phyloP scores from a whole-genome alignment of 1,284 basidiomycete genomes.

The Lignosus rhinocerotis region DNA sequence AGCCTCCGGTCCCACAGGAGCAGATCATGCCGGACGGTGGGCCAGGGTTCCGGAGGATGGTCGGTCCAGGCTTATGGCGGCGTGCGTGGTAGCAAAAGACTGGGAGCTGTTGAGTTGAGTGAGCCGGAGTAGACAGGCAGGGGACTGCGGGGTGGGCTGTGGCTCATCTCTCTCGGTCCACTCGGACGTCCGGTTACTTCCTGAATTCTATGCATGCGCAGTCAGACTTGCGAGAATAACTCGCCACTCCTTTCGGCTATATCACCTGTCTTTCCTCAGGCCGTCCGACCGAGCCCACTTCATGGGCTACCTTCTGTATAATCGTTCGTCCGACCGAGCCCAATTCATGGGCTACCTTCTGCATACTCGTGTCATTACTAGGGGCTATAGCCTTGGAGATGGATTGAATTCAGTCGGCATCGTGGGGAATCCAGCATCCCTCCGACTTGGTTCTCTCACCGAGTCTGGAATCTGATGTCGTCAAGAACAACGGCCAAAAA shows the following conservation, averaged over 20 bases:
- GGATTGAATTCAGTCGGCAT: background rate
- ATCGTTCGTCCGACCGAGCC: too few species aligned
- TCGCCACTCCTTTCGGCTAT: background rate
- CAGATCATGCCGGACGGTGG: slow-evolving; percentile 38
- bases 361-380: background rate
- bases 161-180: background rate
- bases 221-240: background rate
- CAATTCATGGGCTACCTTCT: background rate
- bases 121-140: background rate
- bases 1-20: slow-evolving; percentile 35
- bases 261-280: background rate
- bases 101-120: background rate
- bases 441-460: too few species aligned
- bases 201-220: background rate
- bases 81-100: background rate
- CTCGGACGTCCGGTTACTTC: background rate
- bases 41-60: slow-evolving; percentile 31
- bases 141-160: background rate
- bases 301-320: background rate
- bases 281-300: background rate
- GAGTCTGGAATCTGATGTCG: background rate
- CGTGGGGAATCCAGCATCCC: background rate
- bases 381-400: slow-evolving; percentile 1
- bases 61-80: background rate
- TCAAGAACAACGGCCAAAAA: background rate